Evolutionary conservation across 331 rosid species (phyloP).

Genomic region (Quercus lobata): DNA sequence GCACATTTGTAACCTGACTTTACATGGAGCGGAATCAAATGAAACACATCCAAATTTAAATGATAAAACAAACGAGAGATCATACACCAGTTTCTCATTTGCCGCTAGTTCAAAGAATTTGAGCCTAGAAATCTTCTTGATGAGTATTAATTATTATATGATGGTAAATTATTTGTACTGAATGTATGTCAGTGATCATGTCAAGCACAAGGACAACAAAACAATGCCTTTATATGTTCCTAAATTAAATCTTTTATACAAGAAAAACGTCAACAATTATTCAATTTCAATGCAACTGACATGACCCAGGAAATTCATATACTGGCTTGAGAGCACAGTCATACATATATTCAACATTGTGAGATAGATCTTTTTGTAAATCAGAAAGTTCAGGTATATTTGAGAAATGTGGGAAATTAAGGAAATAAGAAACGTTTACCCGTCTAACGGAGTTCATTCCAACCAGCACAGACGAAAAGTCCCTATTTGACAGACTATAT

Average conservation of each 20-base stretch:
- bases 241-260: slow-evolving; percentile 3
- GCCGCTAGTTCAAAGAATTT: not conserved
- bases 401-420: slow-evolving; percentile 13
- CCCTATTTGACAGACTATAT: slow-evolving; percentile 86
- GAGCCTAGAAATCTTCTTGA: slow-evolving; percentile 1
- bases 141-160: not conserved
- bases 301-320: slow-evolving; percentile 1
- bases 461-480: slow-evolving; percentile 78
- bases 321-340: not conserved
- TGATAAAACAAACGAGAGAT: not conserved
- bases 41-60: not conserved
- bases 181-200: not conserved
- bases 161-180: not conserved
- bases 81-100: slow-evolving; percentile 1
- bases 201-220: not conserved
- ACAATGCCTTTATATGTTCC: not conserved
- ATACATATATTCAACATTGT: slow-evolving; percentile 4
- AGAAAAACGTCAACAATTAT: not conserved
- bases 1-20: not conserved
- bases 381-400: not conserved
- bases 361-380: not conserved
- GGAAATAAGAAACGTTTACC: slow-evolving; percentile 36
- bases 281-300: not conserved
- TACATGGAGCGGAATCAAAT: not conserved
- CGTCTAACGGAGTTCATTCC: slow-evolving; percentile 76